Conservation (phyloP, 371 early-diverging fungal genomes). For the Mucor circinelloides region DNA sequence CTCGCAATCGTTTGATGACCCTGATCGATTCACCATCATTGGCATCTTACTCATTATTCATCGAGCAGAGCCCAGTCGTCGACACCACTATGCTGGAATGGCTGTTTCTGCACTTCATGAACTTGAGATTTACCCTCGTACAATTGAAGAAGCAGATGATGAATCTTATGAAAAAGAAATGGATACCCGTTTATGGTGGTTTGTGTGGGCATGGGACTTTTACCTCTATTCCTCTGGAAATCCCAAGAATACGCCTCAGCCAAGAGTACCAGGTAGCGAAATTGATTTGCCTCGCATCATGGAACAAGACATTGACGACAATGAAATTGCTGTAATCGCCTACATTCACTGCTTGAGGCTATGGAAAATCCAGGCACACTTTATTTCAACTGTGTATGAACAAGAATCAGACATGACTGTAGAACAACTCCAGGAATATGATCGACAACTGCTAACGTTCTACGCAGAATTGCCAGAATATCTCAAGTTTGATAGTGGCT, state of each 20-base stretch:
- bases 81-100: constrained; percentile 49
- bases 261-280: constrained; percentile 21
- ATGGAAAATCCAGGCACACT: constrained; percentile 48
- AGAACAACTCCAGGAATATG: constrained; percentile 41
- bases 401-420: constrained; percentile 50
- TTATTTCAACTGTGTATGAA: constrained; percentile 39
- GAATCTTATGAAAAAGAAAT: constrained; percentile 46
- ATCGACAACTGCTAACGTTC: constrained; percentile 30
- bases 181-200: constrained; percentile 59
- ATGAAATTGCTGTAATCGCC: constrained; percentile 36
- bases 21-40: constrained; percentile 42
- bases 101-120: constrained; percentile 47
- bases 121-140: constrained; percentile 51
- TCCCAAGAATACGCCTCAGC: constrained; percentile 40
- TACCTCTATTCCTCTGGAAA: constrained; percentile 43
- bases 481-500: constrained; percentile 45
- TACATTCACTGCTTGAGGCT: constrained; percentile 32
- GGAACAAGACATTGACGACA: constrained; percentile 50
- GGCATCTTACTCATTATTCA: constrained; percentile 33
- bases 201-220: constrained; percentile 48
- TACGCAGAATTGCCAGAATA: constrained; percentile 39
- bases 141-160: constrained; percentile 34
- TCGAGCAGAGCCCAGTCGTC: constrained; percentile 33
- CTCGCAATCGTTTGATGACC: constrained; percentile 46
- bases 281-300: constrained; percentile 40